Conservation (phyloP, 345 rosid genomes). For the Camelina hispida region DNA sequence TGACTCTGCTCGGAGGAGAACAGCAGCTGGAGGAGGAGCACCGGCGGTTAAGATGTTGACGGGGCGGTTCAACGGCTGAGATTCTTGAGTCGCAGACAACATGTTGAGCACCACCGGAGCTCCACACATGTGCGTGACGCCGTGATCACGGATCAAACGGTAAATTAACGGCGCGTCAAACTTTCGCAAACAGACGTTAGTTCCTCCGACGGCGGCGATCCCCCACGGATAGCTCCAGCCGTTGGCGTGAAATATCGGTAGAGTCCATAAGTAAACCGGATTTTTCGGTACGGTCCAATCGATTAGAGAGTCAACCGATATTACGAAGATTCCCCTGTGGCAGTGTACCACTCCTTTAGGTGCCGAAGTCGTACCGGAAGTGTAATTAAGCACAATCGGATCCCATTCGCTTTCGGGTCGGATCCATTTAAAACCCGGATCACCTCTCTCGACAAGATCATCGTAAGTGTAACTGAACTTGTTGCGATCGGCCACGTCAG, state of each 20-base stretch:
- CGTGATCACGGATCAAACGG: conserved; percentile 53
- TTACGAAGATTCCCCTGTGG: conserved; percentile 68
- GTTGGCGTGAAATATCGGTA: conserved; percentile 88
- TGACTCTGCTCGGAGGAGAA: conserved; percentile 64
- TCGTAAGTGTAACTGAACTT: conserved; percentile 54
- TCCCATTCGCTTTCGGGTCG: conserved; percentile 69
- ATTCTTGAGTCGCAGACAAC: conserved; percentile 52
- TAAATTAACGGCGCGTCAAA: conserved; percentile 60
- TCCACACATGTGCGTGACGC: conserved; percentile 87
- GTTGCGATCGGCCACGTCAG: neutral
- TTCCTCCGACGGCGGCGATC: conserved; percentile 84
- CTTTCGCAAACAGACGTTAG: conserved; percentile 74
- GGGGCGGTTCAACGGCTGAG: conserved; percentile 47
- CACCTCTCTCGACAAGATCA: conserved; percentile 58
- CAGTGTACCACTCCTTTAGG: conserved; percentile 90
- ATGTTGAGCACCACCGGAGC: conserved; percentile 88
- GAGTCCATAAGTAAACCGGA: conserved; percentile 85
- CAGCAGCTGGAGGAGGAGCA: conserved; percentile 81
- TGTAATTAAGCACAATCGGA: conserved; percentile 70
- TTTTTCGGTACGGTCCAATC: conserved; percentile 64
- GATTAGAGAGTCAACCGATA: conserved; percentile 56
- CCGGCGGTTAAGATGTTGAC: conserved; percentile 79
- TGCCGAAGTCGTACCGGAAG: conserved; percentile 87
- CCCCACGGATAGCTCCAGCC: conserved; percentile 87
- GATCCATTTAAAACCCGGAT: conserved; percentile 55